These are phyloP conservation scores for Tetrastigma voinierianum DNA, from an alignment of 164 flowering plant genomes.

Conservation along the genomic window DNA sequence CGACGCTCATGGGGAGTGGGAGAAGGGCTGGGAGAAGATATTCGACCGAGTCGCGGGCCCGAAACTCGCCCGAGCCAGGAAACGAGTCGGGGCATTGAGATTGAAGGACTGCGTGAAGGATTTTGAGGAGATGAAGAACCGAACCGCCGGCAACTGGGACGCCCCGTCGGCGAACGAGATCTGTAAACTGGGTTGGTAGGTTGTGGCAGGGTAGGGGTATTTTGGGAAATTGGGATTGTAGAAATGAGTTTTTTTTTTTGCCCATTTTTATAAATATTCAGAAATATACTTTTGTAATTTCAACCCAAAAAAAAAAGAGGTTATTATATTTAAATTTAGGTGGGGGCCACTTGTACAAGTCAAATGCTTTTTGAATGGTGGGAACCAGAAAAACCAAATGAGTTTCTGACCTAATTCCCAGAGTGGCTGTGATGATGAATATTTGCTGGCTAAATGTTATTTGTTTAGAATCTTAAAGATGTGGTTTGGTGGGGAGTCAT, in stretches of 20 bases:
- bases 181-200: conserved; percentile 47
- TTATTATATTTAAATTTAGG: too few species aligned
- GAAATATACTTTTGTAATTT: too few species aligned
- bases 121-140: conserved; percentile 51
- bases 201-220: too few species aligned
- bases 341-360: too few species aligned
- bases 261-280: neutral
- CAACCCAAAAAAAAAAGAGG: too few species aligned
- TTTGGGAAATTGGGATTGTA: conserved; percentile 11
- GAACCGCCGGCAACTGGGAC: conserved; percentile 53
- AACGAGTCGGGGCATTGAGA: conserved; percentile 28
- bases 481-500: too few species aligned
- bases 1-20: conserved; percentile 78
- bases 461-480: too few species aligned
- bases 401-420: too few species aligned
- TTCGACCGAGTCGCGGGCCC: conserved; percentile 63
- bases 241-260: neutral
- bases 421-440: too few species aligned
- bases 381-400: too few species aligned
- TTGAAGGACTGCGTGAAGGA: conserved; percentile 50
- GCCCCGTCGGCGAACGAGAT: conserved; percentile 58
- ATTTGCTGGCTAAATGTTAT: too few species aligned
- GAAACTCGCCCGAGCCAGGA: conserved; percentile 44
- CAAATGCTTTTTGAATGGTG: too few species aligned
- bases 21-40: conserved; percentile 65